Evolutionary conservation across 225 moss, liverwort and hornwort genomes (phyloP), one percentile per base, ranked within the genome.

Genomic region (Thuidium tamariscinum): DNA sequence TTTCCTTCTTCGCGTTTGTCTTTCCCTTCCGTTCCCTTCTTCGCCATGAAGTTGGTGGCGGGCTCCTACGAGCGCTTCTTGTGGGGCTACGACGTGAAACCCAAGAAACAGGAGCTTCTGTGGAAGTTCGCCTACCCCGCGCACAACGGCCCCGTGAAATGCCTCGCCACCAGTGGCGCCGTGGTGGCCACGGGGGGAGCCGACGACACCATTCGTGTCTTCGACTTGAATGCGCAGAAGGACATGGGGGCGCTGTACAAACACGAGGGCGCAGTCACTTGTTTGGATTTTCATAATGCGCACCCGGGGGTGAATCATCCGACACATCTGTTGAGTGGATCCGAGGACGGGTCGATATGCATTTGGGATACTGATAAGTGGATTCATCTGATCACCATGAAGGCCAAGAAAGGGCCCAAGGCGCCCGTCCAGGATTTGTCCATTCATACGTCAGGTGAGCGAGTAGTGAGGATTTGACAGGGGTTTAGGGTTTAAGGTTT

Each of bases 331-430:
- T 83, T 99, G 42, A 99, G 99, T 73, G 97, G 97, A 54, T 95
- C 95, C 20, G 96, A 97, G 86, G 99, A 99, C 44, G 99, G 99
- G 21, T 91, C 95, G 11, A 95, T 99, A 69, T 95, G 95, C 41
- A 95, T 99, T 26, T 99, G 99, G 99, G 99, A 99, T 66, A 95
- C 97, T 9, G 99, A 99, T 44, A 93, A 95, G 36, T 99, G 99
- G 99, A 92, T 93, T 34, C 97, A 96, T 80, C 73, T 99, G 74
- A 92, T 95, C 62, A 95, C 95, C 11, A 93, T 99, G 97, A 96
- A 93, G 88, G 94, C 95, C 54, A 92, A 95, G 94, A 97, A 94
- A 82, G 95, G 97, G 13, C 94, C 96, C 51, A 96, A 93, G 84
- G 90, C 94, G 55, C 89, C 93, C 30, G 89, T 99, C 25, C 95